A percentile compares a stretch with the other conserved stretches of the same genome.
These are phyloP conservation scores for Zygnema circumcarinatum DNA, from an alignment of 139 green algal species.

Conservation along the genomic window DNA sequence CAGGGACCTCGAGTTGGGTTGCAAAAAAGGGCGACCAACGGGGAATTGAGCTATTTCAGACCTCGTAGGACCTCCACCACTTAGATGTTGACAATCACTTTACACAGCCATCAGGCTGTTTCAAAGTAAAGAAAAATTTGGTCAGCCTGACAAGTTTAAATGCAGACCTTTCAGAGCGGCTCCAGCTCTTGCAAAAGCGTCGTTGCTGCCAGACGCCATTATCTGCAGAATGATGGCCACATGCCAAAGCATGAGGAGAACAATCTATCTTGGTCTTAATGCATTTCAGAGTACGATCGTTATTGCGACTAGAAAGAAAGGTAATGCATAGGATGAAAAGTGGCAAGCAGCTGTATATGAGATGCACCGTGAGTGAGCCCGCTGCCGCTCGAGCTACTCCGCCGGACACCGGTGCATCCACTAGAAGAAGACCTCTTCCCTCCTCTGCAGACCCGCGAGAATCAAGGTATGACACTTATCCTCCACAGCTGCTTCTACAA, in stretches of 20 bases:
- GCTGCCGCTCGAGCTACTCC: slow-evolving; percentile 46
- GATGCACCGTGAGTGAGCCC: slow-evolving; percentile 49
- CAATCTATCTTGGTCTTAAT: not conserved
- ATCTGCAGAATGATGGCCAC: slow-evolving; percentile 26
- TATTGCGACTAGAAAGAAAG: not conserved
- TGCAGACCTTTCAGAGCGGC: slow-evolving; percentile 21
- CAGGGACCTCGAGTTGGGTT: too few relatives aligned
- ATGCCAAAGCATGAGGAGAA: not conserved
- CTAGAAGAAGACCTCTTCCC: slow-evolving; percentile 23
- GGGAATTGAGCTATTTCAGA: too few relatives aligned
- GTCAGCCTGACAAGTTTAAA: too few relatives aligned
- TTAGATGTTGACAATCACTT: too few relatives aligned
- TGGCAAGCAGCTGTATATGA: not conserved
- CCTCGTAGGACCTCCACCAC: too few relatives aligned
- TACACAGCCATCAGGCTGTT: too few relatives aligned
- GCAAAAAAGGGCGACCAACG: too few relatives aligned
- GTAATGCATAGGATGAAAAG: not conserved
- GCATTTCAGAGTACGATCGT: not conserved
- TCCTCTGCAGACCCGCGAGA: not conserved
- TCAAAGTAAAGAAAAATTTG: too few relatives aligned
- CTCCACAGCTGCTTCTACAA: not conserved
- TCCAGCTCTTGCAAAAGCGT: slow-evolving; percentile 8
- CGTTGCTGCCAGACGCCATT: slow-evolving; percentile 21
- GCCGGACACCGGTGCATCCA: slow-evolving; percentile 63
- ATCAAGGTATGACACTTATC: not conserved